A percentile compares a stretch with the other conserved stretches of the same genome.
These are phyloP conservation scores for Verticillium longisporum DNA, from an alignment of 2,329 filamentous ascomycete genomes.

Conservation along the genomic window DNA sequence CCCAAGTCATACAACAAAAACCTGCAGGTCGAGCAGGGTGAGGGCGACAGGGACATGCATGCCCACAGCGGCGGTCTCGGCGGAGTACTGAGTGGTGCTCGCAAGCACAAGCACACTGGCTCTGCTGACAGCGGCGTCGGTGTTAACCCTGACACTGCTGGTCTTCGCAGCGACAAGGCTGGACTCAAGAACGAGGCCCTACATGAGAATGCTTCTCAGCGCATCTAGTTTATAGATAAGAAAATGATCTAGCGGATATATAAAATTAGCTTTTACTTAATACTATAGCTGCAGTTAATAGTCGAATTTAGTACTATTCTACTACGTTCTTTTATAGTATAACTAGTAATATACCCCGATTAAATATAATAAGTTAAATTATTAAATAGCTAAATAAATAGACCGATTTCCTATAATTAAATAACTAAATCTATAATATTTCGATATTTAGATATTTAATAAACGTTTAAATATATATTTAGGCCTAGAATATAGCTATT, in stretches of 20 bases:
- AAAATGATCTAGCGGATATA: background rate
- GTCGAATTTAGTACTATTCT: no score
- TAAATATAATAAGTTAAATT: no score
- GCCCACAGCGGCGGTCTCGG: background rate
- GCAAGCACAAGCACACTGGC: background rate
- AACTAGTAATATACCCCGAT: no score
- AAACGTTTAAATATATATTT: no score
- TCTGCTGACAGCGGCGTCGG: background rate
- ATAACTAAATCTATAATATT: no score
- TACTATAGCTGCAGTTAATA: no score
- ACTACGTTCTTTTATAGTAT: no score
- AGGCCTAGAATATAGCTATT: no score
- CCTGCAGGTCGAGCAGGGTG: conserved; percentile 7
- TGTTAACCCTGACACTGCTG: background rate
- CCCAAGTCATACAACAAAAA: conserved; percentile 37
- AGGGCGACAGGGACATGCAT: background rate
- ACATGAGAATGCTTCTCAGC: background rate
- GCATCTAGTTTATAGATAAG: background rate
- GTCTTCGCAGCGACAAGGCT: background rate
- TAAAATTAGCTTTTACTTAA: background rate
- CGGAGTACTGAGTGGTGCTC: background rate
- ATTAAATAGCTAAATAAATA: no score
- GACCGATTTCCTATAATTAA: no score
- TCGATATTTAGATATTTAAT: no score
- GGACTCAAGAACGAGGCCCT: background rate